A percentile compares a stretch with the other conserved stretches of the same genome.
Evolutionary conservation across 345 rosid species (phyloP).

Genomic region (Hypericum androsaemum): DNA sequence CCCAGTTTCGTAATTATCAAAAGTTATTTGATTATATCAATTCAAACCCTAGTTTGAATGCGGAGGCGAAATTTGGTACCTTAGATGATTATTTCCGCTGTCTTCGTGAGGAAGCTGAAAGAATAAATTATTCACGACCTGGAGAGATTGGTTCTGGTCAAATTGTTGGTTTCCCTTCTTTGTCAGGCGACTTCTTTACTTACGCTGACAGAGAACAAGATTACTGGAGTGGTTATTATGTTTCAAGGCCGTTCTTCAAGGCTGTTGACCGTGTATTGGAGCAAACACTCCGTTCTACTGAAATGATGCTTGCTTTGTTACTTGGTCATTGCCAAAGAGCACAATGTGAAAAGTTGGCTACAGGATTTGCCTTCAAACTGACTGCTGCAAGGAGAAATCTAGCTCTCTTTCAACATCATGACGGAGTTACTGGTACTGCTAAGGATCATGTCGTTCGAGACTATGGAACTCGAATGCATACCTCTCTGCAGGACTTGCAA

Average conservation of each 20-base stretch:
- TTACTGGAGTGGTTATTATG: slow-evolving; percentile 99
- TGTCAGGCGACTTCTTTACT: slow-evolving; percentile 95
- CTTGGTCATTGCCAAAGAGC: slow-evolving; percentile 80
- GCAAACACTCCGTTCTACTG: slow-evolving; percentile 81
- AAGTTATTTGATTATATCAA: slow-evolving; percentile 81
- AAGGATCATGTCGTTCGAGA: slow-evolving; percentile 90
- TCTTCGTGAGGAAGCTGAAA: slow-evolving; percentile 74
- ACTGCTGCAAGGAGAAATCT: slow-evolving; percentile 94
- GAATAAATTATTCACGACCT: slow-evolving; percentile 69
- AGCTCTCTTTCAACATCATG: slow-evolving; percentile 99
- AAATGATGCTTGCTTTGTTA: slow-evolving; percentile 76
- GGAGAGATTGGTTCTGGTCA: slow-evolving; percentile 74
- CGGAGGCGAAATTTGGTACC: slow-evolving; percentile 86
- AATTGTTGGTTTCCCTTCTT: slow-evolving; percentile 87
- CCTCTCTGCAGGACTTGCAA: slow-evolving; percentile 79
- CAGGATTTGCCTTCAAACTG: slow-evolving; percentile 64
- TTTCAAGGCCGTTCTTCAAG: slow-evolving; percentile 95
- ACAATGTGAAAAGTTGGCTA: slow-evolving; percentile 78
- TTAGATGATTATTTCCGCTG: slow-evolving; percentile 77
- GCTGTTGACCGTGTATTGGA: slow-evolving; percentile 95
- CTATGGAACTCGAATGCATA: slow-evolving; percentile 87
- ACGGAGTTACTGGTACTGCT: slow-evolving; percentile 96
- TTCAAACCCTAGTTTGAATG: slow-evolving; percentile 72
- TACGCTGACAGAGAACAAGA: slow-evolving; percentile 89
- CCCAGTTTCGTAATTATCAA: slow-evolving; percentile 92